Base-by-base conservation (phyloP, 345 rosid species). In the Citrus medica region DNA sequence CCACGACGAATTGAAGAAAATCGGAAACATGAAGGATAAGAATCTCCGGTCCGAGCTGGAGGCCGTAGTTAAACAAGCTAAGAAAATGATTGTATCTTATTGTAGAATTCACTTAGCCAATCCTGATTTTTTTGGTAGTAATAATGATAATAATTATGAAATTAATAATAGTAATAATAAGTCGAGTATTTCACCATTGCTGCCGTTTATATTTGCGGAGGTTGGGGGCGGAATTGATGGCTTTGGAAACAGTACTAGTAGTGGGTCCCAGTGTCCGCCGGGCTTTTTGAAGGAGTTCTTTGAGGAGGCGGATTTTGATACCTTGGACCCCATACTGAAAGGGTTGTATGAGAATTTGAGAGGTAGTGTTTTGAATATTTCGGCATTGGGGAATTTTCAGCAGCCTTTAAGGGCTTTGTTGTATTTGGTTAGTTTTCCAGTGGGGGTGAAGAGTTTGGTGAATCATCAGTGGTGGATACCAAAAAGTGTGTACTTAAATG, bases 381-480 rank as follows among this genome's bases (percentile, higher is more conserved):
- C 99, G 1, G 94, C 86, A 10, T 86, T 96, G 77, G 99, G 98
- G 75, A 87, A 96, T 61, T 94, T 94, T 62, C 95, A 90, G 91
- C 98, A 89, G 79, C 98, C 99, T 1, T 78, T 94, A 72, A 90
- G 95, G 84, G 95, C 98, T 16, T 83, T 96, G 83, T 76, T 82
- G 89, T 90, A 83, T 85, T 88, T 96, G 82, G 87, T 92, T 73
- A 85, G 85, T 70, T 92, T 88, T 79, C 95, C 97, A 0, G 87
- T 81, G 24, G 94, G 98, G 21, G 98, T 96, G 9, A 92, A 85
- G 86, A 79, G 98, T 24, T 87, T 96, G 76, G 98, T 96, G 70
- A 88, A 83, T 83, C 97, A 94, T 81, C 87, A 81, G 3, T 94
- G 99, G 99, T 96, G 98, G 98, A 90, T 94, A 77, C 99, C 99